Base-by-base conservation (phyloP, 2,329 filamentous ascomycete genomes). In the Fulvia fulva region DNA sequence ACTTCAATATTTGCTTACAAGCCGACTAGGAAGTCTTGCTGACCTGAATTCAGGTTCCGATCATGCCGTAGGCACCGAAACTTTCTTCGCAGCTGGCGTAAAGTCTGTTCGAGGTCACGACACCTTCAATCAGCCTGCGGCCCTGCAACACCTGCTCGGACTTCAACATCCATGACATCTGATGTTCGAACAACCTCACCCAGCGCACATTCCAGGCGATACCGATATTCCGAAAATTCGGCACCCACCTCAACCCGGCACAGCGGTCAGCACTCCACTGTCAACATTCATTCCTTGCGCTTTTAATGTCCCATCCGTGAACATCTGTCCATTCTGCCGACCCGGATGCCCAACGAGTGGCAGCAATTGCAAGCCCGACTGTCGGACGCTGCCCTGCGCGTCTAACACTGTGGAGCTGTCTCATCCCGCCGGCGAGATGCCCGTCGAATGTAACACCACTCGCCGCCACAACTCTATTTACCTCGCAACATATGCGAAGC, bases 321-420 rank as follows among this genome's bases (percentile, higher is more conserved):
- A 11, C 45, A 28, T 47, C 45, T 23, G 1, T 34, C 8, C 53
- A 49, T 49, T 55, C 44, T 49, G 53, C 53, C 53, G 53, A 55
- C 53, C 43, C 44, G 26, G 25, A 45, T 45, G 53, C 53, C 23
- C 28, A 22, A 7, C 28, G 16, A 51, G 21, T 51, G 28, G 49
- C 21, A 34, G 23, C 5, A 25, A 25, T 28, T 16, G 14, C 9
- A 50, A n/a, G 21, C 49, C 49, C 28, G 30, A 34, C 49, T 5
- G 49, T 23, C 30, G 49, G 49, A 37, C 14, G 7, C n/a, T 41
- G 37, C 37, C 28, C 37, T 41, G 34, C 37, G 37, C 37, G 37
- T 7, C n/a, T 1, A 41, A 3, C 5, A 8, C 19, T n/a, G 37
- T n/a, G 37, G 7, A 4, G 8, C 14, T 41, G 9, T 41, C 37